Evolutionary conservation across 2,329 filamentous ascomycete species (phyloP).

Genomic region (Aspergillus phoenicis): DNA sequence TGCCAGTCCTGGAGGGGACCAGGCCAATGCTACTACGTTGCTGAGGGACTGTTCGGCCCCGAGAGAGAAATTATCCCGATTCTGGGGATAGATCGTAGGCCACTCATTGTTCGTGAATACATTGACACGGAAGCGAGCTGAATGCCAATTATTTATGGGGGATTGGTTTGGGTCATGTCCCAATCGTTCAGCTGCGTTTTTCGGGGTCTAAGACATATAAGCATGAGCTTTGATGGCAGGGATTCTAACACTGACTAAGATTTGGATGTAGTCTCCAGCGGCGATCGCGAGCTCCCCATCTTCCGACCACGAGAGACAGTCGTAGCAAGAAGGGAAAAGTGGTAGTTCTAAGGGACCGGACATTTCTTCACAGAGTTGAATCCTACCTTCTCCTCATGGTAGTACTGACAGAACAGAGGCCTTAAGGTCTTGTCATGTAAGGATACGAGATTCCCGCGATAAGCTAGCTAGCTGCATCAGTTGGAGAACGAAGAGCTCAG

Average conservation of each 20-base stretch:
- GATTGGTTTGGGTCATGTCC: conserved; percentile 26
- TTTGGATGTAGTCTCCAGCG: conserved; percentile 57
- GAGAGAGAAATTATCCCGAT: conserved; percentile 54
- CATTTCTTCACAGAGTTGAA: conserved; percentile 10
- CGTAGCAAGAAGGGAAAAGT: conserved; percentile 54
- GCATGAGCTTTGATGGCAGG: conserved; percentile 11
- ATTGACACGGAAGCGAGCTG: conserved; percentile 51
- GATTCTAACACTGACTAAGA: conserved; percentile 47
- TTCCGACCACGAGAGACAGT: conserved; percentile 61
- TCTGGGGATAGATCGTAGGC: conserved; percentile 49
- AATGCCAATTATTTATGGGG: conserved; percentile 39
- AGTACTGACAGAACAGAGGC: too few species aligned
- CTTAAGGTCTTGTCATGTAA: neutral
- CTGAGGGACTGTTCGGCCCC: conserved; percentile 62
- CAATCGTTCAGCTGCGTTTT: conserved; percentile 17
- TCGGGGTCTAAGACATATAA: conserved; percentile 31
- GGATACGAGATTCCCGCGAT: neutral
- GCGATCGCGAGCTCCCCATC: conserved; percentile 62
- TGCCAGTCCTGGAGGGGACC: conserved; percentile 60
- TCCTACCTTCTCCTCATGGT: neutral
- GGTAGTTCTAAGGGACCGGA: conserved; percentile 39
- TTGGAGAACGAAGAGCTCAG: neutral
- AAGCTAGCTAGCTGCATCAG: neutral
- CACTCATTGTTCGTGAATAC: conserved; percentile 57
- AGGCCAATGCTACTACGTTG: conserved; percentile 53